A percentile compares a stretch with the other conserved stretches of the same genome.
phyloP scores from a whole-genome alignment of 2,329 filamentous ascomycete species.

The Myriosclerotinia scirpicola region DNA sequence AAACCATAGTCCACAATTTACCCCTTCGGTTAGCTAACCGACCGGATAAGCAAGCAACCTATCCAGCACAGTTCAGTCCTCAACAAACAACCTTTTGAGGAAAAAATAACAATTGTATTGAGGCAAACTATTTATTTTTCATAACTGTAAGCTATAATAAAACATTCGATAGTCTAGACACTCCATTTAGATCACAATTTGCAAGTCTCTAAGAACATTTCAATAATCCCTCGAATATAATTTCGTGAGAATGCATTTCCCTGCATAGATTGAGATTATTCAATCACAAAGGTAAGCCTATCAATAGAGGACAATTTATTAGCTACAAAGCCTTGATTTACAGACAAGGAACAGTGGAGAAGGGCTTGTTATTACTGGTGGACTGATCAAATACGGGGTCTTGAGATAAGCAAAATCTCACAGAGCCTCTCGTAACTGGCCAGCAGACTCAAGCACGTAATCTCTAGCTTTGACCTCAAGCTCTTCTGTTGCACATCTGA shows the following conservation, averaged over 20 bases:
- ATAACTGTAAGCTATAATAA: rapidly evolving
- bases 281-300: background rate
- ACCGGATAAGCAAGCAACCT: background rate
- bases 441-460: background rate
- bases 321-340: background rate
- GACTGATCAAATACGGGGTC: background rate
- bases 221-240: background rate
- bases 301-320: background rate
- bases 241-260: background rate
- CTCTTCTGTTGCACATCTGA: background rate
- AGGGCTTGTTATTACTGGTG: background rate
- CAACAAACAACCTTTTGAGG: background rate
- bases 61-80: background rate
- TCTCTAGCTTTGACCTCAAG: background rate
- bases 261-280: too few relatives aligned
- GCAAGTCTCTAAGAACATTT: background rate
- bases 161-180: background rate
- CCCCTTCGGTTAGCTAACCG: conserved; percentile 14
- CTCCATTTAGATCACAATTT: background rate
- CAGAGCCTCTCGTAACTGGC: background rate
- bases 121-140: background rate
- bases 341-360: background rate
- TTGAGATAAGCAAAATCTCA: background rate
- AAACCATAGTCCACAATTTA: background rate
- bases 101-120: too few relatives aligned